A percentile compares a stretch with the other conserved stretches of the same genome.
Evolutionary conservation across 257 asterid species (phyloP).

Genomic region (Haberlea rhodopensis): DNA sequence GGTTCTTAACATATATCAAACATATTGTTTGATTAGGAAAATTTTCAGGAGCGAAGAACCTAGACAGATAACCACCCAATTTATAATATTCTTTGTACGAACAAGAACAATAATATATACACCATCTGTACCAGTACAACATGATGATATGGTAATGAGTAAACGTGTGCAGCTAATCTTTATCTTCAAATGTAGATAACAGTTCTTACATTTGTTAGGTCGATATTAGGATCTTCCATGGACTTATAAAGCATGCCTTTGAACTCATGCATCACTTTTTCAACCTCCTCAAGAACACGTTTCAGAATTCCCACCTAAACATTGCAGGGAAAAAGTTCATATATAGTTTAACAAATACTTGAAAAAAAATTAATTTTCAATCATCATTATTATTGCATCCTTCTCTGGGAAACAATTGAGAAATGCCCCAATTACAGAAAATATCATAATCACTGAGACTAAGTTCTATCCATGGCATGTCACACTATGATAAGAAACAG

Average conservation of each 20-base stretch:
- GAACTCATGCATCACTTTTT: slow-evolving; percentile 92
- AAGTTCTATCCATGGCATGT: slow-evolving; percentile 5
- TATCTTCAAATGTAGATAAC: slow-evolving; percentile 11
- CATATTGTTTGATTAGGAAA: background rate
- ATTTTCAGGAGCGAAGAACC: slow-evolving; percentile 3
- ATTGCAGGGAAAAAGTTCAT: slow-evolving; percentile 18
- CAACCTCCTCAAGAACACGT: slow-evolving; percentile 95
- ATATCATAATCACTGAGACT: slow-evolving; percentile 16
- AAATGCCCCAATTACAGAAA: slow-evolving; percentile 9
- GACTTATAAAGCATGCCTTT: slow-evolving; percentile 90
- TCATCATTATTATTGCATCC: slow-evolving; percentile 13
- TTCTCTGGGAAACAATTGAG: slow-evolving; percentile 8
- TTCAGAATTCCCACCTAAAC: slow-evolving; percentile 90
- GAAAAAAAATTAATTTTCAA: slow-evolving; percentile 8
- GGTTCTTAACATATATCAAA: slow-evolving; percentile 9
- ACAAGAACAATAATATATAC: slow-evolving; percentile 6
- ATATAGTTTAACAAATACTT: slow-evolving; percentile 2
- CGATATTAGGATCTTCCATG: slow-evolving; percentile 94
- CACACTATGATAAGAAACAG: slow-evolving; percentile 13
- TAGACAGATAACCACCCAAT: slow-evolving; percentile 20
- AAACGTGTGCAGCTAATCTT: background rate
- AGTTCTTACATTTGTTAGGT: slow-evolving; percentile 72
- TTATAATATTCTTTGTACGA: slow-evolving; percentile 13
- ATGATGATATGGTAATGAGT: slow-evolving; percentile 13
- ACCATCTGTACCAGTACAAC: slow-evolving; percentile 19